Evolutionary conservation across 768 basidiomycete genomes (phyloP).

Genomic region (Scleroderma citrinum): DNA sequence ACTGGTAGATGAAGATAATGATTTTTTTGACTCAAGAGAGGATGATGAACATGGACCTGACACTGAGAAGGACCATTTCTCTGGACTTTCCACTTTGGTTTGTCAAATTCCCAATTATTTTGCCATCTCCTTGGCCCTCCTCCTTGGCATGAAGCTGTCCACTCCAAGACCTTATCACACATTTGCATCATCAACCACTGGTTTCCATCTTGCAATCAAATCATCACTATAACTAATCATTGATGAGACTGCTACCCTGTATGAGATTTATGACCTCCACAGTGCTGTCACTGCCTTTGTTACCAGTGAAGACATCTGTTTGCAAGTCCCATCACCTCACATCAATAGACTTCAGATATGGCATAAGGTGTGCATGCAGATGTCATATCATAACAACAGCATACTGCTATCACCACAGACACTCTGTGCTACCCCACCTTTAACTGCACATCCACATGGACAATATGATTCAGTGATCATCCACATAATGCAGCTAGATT

Average conservation of each 20-base stretch:
- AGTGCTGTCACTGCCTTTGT: neutral
- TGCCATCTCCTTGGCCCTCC: neutral
- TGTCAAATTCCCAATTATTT: constrained; percentile 1
- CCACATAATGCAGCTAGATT: too few species aligned
- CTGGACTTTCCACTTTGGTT: too few species aligned
- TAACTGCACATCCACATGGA: neutral
- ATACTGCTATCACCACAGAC: neutral
- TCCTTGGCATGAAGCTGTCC: neutral
- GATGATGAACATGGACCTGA: constrained; percentile 1
- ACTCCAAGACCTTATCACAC: neutral
- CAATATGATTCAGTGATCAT: neutral
- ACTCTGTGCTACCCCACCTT: constrained; percentile 21
- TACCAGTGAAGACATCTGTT: neutral
- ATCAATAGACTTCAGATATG: neutral
- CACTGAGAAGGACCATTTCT: neutral
- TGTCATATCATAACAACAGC: neutral
- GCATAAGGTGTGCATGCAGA: neutral
- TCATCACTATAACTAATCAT: neutral
- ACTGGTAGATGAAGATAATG: neutral
- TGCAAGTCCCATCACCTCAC: neutral
- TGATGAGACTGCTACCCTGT: neutral
- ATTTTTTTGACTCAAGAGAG: neutral
- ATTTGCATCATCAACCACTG: neutral
- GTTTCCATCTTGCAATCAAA: constrained; percentile 5
- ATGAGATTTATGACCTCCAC: constrained; percentile 1